Conservation (phyloP, 768 basidiomycete species). For the Pulveroboletus ravenelii region DNA sequence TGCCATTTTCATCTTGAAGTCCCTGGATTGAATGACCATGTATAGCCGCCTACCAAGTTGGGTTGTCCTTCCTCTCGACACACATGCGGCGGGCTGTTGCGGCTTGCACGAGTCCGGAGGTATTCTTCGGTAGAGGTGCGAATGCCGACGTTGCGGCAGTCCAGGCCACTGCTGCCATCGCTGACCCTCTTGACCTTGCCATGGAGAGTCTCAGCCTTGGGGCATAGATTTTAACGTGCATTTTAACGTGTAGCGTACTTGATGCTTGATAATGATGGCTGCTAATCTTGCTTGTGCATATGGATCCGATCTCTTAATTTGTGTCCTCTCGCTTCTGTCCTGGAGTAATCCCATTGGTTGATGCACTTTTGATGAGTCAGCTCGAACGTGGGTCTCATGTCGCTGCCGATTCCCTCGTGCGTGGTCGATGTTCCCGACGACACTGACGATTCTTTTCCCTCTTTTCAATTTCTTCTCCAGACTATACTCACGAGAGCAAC, state of each 20-base stretch:
- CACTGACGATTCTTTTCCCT: conserved; percentile 44
- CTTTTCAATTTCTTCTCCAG: conserved; percentile 29
- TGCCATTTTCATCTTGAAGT: background rate
- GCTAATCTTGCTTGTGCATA: background rate
- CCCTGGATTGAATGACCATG: conserved; percentile 3
- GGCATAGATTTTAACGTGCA: conserved; percentile 11
- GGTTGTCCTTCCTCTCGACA: conserved; percentile 87
- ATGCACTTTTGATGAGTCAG: conserved; percentile 20
- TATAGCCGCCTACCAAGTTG: conserved; percentile 91
- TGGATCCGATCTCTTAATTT: conserved; percentile 1
- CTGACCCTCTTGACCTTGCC: conserved; percentile 58
- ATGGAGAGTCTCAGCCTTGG: conserved; percentile 48
- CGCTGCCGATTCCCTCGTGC: background rate
- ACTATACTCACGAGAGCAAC: conserved; percentile 6
- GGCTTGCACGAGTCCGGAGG: conserved; percentile 88
- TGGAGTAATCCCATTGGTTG: background rate
- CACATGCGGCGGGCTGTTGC: conserved; percentile 96
- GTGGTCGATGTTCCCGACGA: conserved; percentile 35
- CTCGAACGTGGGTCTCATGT: background rate
- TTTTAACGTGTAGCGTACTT: conserved; percentile 9
- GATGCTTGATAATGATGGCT: conserved; percentile 7
- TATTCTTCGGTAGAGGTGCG: conserved; percentile 65
- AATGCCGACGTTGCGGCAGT: conserved; percentile 32
- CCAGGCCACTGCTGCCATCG: conserved; percentile 34
- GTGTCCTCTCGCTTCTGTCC: background rate